These are phyloP conservation scores for Vanderwaltozyma tropicalis DNA, from an alignment of 805 yeast species.

Conservation along the genomic window DNA sequence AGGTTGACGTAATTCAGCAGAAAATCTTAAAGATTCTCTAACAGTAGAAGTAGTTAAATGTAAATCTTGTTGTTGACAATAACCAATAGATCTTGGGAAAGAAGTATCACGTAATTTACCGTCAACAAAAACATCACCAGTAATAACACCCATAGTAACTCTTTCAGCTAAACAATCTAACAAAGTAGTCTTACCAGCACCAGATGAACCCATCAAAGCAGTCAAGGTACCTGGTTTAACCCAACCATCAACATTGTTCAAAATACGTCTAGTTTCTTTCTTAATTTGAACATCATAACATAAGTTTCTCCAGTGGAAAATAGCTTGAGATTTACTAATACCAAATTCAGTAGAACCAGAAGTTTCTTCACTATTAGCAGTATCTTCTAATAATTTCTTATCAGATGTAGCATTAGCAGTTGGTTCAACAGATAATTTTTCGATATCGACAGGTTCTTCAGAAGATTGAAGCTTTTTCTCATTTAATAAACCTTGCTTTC, in stretches of 20 bases:
- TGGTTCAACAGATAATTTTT: no score
- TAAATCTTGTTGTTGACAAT: slow-evolving; percentile 69
- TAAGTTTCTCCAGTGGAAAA: slow-evolving; percentile 71
- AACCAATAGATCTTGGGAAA: slow-evolving; percentile 55
- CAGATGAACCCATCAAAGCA: slow-evolving; percentile 69
- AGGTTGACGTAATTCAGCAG: slow-evolving; percentile 63
- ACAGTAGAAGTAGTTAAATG: slow-evolving; percentile 59
- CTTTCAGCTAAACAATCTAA: slow-evolving; percentile 63
- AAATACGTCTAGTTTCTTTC: slow-evolving; percentile 47
- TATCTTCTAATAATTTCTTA: slow-evolving; percentile 18
- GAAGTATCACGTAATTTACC: slow-evolving; percentile 51
- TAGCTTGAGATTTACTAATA: slow-evolving; percentile 32
- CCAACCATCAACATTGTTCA: slow-evolving; percentile 67
- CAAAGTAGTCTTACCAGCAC: slow-evolving; percentile 74
- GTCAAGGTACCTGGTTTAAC: slow-evolving; percentile 76
- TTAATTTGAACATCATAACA: slow-evolving; percentile 60
- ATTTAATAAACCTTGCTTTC: slow-evolving; percentile 26
- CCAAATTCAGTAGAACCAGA: slow-evolving; percentile 19
- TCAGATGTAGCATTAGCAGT: slow-evolving; percentile 8
- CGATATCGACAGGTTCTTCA: slow-evolving; percentile 4
- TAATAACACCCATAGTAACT: slow-evolving; percentile 58
- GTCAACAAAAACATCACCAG: slow-evolving; percentile 58
- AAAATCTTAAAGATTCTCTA: slow-evolving; percentile 58
- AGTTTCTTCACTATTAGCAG: slow-evolving; percentile 5
- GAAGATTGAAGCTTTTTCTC: not conserved